Conservation (phyloP, 2,329 filamentous ascomycete genomes). For the Colletotrichum sp. region DNA sequence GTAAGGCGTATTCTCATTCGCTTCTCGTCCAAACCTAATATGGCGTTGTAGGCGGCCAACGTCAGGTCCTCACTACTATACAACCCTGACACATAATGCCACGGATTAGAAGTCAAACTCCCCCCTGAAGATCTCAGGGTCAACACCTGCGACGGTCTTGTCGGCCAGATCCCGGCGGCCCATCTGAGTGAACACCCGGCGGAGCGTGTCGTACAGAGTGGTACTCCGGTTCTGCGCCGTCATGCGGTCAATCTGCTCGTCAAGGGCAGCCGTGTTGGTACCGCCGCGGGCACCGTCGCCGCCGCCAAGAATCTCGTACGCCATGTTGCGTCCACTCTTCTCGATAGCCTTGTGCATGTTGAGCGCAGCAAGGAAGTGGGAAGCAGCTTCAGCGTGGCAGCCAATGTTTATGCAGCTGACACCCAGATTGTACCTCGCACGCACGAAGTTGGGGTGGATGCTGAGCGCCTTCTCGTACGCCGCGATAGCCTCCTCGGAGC, state of each 20-base stretch:
- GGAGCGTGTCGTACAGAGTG: constrained; percentile 92
- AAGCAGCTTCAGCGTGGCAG: constrained; percentile 90
- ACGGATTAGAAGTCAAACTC: constrained; percentile 80
- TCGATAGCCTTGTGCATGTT: constrained; percentile 97
- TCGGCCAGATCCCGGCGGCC: constrained; percentile 86
- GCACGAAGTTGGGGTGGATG: constrained; percentile 94
- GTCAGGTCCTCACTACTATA: neutral
- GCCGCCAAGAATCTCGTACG: constrained; percentile 76
- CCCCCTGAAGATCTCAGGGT: constrained; percentile 85
- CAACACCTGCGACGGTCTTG: constrained; percentile 86
- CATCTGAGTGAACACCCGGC: constrained; percentile 97
- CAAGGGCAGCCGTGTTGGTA: constrained; percentile 55
- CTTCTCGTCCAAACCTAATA: neutral
- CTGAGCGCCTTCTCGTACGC: constrained; percentile 93
- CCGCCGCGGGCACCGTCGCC: constrained; percentile 38
- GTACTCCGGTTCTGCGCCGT: constrained; percentile 95
- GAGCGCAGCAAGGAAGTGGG: constrained; percentile 88
- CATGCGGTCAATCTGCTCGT: constrained; percentile 84
- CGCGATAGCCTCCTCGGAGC: constrained; percentile 93
- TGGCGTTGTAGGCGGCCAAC: neutral
- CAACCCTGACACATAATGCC: neutral
- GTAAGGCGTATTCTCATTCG: neutral
- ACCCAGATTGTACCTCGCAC: constrained; percentile 94
- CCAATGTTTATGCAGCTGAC: constrained; percentile 98
- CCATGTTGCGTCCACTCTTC: constrained; percentile 81